These are phyloP conservation scores for Codiaeum variegatum DNA, from an alignment of 441 rosid genomes.

Conservation along the genomic window DNA sequence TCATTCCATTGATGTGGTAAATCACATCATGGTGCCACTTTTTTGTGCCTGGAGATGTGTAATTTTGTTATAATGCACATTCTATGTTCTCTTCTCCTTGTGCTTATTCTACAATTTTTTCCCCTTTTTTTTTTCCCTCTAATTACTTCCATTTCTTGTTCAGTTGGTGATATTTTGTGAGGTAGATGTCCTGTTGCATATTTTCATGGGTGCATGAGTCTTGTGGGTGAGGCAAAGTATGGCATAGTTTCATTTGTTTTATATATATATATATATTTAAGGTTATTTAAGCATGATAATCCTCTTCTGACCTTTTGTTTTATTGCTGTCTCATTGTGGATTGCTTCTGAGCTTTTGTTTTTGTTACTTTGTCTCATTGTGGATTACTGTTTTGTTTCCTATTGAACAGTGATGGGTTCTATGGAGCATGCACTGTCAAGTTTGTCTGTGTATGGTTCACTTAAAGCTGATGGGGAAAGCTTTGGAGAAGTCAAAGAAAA, in stretches of 20 bases:
- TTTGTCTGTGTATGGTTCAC: conserved; percentile 69
- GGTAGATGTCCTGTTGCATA: not conserved
- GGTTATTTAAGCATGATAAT: no score
- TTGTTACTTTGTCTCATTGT: not conserved
- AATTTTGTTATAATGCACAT: not conserved
- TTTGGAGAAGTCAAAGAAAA: conserved; percentile 44
- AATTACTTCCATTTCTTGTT: not conserved
- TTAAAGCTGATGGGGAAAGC: conserved; percentile 82
- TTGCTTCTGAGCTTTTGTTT: not conserved
- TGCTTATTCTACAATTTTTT: not conserved
- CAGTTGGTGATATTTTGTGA: not conserved
- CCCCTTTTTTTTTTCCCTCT: not conserved
- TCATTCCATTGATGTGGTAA: not conserved
- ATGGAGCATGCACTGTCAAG: conserved; percentile 78
- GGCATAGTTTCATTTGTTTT: not conserved
- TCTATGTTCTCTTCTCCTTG: not conserved
- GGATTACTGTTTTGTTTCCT: conserved; percentile 13
- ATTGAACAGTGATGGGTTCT: conserved; percentile 84
- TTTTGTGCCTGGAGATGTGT: not conserved
- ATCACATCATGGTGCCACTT: not conserved
- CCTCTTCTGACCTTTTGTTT: not conserved
- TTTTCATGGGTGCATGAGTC: not conserved
- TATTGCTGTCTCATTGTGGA: conserved; percentile 7
- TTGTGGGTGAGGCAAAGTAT: not conserved
- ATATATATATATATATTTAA: not conserved